These are phyloP conservation scores for Coniferiporia weirii DNA, from an alignment of 1,284 basidiomycete genomes.

Conservation along the genomic window DNA sequence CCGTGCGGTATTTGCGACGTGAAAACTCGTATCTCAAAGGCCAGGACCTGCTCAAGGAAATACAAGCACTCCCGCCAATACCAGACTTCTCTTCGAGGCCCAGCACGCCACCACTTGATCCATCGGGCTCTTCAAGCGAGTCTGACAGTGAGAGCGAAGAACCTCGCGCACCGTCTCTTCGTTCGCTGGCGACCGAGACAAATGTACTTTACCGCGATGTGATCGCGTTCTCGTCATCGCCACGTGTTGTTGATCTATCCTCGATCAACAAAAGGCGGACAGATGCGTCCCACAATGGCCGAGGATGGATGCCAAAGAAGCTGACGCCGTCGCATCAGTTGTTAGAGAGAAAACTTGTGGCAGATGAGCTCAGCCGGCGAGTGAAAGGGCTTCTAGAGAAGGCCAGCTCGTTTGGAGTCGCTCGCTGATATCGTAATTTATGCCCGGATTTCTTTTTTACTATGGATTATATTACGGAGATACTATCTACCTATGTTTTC, in stretches of 20 bases:
- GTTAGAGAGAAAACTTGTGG: constrained; percentile 68
- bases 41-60: constrained; percentile 78
- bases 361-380: constrained; percentile 59
- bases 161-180: constrained; percentile 44
- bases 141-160: constrained; percentile 46
- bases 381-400: constrained; percentile 67
- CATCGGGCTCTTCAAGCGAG: constrained; percentile 61
- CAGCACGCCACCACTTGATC: constrained; percentile 56
- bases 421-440: not conserved
- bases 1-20: constrained; percentile 81
- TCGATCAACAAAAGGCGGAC: constrained; percentile 46
- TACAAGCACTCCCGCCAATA: constrained; percentile 68
- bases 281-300: constrained; percentile 33
- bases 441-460: not conserved
- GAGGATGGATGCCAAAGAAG: constrained; percentile 69
- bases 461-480: not conserved
- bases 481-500: not conserved
- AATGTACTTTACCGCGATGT: constrained; percentile 81
- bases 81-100: constrained; percentile 40
- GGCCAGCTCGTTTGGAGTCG: constrained; percentile 33
- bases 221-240: constrained; percentile 72
- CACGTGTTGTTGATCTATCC: constrained; percentile 80
- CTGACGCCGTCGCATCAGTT: constrained; percentile 77
- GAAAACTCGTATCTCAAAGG: constrained; percentile 93
- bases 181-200: constrained; percentile 71